Percentiles rank a stretch among this genome's conserved stretches.
Evolutionary conservation across 2,329 filamentous ascomycete genomes (phyloP).

Genomic region (Fusarium pseudograminearum): DNA sequence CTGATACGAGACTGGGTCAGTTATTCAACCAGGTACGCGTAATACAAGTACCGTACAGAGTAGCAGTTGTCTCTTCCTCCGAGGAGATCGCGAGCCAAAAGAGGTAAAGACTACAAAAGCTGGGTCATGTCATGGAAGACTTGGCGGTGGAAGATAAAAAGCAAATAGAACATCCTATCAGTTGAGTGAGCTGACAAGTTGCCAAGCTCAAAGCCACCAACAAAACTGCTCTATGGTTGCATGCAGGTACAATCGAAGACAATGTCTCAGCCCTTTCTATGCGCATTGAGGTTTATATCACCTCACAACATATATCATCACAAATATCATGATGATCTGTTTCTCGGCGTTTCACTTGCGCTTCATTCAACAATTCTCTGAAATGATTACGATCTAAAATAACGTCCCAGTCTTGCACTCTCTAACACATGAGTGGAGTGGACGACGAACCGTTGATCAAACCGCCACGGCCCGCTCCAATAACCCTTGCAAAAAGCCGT

Average conservation of each 20-base stretch:
- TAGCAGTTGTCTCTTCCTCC: not conserved
- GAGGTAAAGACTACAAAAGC: not conserved
- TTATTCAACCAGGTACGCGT: not conserved
- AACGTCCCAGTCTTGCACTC: not conserved
- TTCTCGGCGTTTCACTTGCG: no score
- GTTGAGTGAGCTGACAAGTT: not conserved
- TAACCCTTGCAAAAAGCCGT: not conserved
- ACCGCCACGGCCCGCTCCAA: slow-evolving; percentile 1
- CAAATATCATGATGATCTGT: not conserved
- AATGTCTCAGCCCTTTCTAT: not conserved
- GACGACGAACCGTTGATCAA: not conserved
- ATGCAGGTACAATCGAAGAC: not conserved
- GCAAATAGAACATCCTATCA: not conserved
- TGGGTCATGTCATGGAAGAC: not conserved
- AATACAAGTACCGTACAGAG: not conserved
- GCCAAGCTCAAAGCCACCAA: not conserved
- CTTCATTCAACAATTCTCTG: not conserved
- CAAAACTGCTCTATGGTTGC: not conserved
- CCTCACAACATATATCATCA: not conserved
- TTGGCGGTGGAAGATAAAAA: not conserved
- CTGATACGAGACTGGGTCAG: not conserved
- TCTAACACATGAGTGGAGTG: not conserved
- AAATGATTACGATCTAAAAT: not conserved
- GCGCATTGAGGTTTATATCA: not conserved
- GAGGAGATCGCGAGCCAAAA: not conserved